Base-by-base conservation (phyloP, 768 basidiomycete genomes). In the Lyophyllum shimeji region DNA sequence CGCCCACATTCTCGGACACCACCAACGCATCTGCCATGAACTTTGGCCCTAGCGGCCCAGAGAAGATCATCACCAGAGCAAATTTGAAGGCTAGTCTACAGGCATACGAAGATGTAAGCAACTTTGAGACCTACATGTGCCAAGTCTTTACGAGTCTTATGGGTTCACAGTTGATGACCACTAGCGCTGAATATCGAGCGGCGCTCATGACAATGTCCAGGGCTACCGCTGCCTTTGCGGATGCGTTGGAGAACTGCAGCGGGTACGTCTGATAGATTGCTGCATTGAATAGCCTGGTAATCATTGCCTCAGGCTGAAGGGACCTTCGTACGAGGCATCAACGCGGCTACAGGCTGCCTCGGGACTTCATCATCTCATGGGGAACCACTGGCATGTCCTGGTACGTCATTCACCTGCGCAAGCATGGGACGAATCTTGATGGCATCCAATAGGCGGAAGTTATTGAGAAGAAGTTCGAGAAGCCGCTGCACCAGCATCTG, bases 371-470 rank as follows among this genome's bases (percentile, higher is more conserved):
- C 90, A 95, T 69, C 82, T 98, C 60, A 87, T 96, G 62, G 86
- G 89, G 48, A 96, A 95, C 68, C 92, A 95, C 61, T 94, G 91
- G 82, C 92, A 94, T 69, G 85, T 98, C 55, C 75, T 98, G 67
- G 93, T 93, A 58, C 57, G 86, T 78, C 45, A 24, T 42, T 44
- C 8, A 52, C 45, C 39, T 11, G 33, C 34, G 15, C 34, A 17
- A 52, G 39, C 25, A 34, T 56, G 34, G 21, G 13, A 21, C 43
- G 43, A 44, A 21, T 43, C 58, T 59, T 52, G 60, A 55, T 52
- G 27, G 23, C 50, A 18, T 27, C 48, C 50, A 23, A 21, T 59
- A 95, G 93, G 87, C 90, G 8, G 91, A 93, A 65, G 84, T 90
- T 3, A 76, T 96, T 45, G 91, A 94, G 68, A 87, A 87, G 65